A percentile compares a stretch with the other conserved stretches of the same genome.
Conservation (phyloP, 768 basidiomycete genomes). For the Mycena filopes region DNA sequence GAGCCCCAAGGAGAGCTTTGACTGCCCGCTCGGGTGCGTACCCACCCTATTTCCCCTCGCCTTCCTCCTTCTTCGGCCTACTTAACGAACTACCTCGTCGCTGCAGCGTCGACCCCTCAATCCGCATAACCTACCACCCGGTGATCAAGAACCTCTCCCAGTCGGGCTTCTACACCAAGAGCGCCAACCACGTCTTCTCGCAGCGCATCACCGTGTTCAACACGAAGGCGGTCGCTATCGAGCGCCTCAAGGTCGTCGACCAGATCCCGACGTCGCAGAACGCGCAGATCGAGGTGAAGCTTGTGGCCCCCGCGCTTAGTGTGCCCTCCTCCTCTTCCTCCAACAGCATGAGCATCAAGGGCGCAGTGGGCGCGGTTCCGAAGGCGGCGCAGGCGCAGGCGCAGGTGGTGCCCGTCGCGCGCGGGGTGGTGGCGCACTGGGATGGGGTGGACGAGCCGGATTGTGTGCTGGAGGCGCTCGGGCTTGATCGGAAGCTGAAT, state of each 20-base stretch:
- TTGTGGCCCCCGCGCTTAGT: slow-evolving; percentile 31
- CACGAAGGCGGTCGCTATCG: slow-evolving; percentile 32
- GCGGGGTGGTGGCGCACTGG: slow-evolving; percentile 40
- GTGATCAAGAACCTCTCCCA: slow-evolving; percentile 36
- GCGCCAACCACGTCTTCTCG: slow-evolving; percentile 35
- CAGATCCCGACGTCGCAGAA: slow-evolving; percentile 41
- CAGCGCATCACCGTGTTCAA: slow-evolving; percentile 40
- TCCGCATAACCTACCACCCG: slow-evolving; percentile 42
- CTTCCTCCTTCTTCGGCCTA: no score
- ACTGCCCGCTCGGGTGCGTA: slow-evolving; percentile 43
- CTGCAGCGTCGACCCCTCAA: slow-evolving; percentile 39
- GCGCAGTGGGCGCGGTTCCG: neutral
- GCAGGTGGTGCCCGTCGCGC: slow-evolving; percentile 28
- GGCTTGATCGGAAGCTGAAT: slow-evolving; percentile 47
- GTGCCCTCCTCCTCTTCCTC: slow-evolving; percentile 25
- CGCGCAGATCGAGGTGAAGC: slow-evolving; percentile 33
- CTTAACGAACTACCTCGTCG: no score
- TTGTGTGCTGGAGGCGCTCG: slow-evolving; percentile 36
- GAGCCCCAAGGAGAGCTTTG: slow-evolving; percentile 44
- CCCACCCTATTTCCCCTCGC: neutral
- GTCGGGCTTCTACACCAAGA: slow-evolving; percentile 39
- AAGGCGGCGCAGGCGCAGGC: neutral
- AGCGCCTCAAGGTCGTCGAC: slow-evolving; percentile 36
- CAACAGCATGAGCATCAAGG: slow-evolving; percentile 8
- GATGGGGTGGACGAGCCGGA: slow-evolving; percentile 38